phyloP scores from a whole-genome alignment of 1,139 yeast species.

The Entelexis paramagnoliae region DNA sequence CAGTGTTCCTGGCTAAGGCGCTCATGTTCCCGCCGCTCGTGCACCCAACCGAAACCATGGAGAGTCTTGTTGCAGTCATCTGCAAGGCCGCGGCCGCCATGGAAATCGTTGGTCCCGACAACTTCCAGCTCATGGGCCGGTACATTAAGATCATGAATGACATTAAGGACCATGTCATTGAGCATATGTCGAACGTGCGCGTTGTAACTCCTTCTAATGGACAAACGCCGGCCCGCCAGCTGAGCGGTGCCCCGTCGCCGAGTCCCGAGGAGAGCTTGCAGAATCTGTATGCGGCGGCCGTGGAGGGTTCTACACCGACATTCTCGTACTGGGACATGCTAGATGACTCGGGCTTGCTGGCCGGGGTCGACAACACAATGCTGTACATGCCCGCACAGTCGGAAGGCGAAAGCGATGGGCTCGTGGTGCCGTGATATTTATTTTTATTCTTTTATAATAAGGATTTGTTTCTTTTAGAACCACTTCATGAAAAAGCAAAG shows the following conservation, averaged over 20 bases:
- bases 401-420: neutral
- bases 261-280: neutral
- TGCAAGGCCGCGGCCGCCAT: constrained; percentile 69
- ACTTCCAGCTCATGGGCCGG: constrained; percentile 16
- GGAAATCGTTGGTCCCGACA: constrained; percentile 27
- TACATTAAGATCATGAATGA: constrained; percentile 5
- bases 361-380: constrained; percentile 11
- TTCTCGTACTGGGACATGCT: constrained; percentile 3
- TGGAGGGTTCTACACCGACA: no score
- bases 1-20: constrained; percentile 70
- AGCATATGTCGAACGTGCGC: neutral
- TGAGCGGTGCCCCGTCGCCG: neutral
- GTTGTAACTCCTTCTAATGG: neutral
- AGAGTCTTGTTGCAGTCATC: constrained; percentile 57
- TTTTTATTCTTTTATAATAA: neutral
- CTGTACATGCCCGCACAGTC: constrained; percentile 7
- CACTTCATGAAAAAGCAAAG: no score
- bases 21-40: constrained; percentile 30
- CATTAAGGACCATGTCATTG: constrained; percentile 7
- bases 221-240: neutral
- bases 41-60: constrained; percentile 39
- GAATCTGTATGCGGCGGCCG: neutral
- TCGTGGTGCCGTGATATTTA: neutral
- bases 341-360: constrained; percentile 2
- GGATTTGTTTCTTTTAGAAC: no score